phyloP scores from a whole-genome alignment of 2,329 filamentous ascomycete genomes.

The Alternaria viburni region DNA sequence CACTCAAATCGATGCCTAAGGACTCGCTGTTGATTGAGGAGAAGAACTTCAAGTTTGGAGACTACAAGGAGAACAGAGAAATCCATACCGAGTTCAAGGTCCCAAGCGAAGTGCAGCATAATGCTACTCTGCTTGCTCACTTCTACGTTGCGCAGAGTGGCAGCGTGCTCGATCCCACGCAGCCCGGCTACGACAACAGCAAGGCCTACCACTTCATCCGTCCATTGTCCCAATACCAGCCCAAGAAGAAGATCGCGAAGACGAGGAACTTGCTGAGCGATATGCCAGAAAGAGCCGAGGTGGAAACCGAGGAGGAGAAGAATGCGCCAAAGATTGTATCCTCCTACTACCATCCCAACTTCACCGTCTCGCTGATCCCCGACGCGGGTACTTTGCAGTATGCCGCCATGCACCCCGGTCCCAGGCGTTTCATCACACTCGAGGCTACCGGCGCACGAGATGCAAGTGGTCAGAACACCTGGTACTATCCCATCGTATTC shows the following conservation, averaged over 20 bases:
- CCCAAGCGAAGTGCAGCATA: constrained; percentile 81
- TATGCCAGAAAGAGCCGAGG: constrained; percentile 54
- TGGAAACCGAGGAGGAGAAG: constrained; percentile 58
- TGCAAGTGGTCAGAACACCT: constrained; percentile 81
- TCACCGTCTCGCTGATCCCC: constrained; percentile 86
- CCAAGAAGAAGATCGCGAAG: constrained; percentile 89
- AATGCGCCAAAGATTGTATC: constrained; percentile 71
- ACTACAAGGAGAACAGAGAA: constrained; percentile 78
- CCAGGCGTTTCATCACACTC: constrained; percentile 78
- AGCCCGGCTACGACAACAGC: constrained; percentile 72
- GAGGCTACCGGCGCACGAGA: constrained; percentile 84
- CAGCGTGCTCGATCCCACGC: constrained; percentile 75
- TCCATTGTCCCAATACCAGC: constrained; percentile 86
- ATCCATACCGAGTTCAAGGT: constrained; percentile 79
- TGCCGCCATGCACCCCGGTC: constrained; percentile 71
- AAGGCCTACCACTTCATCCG: constrained; percentile 84
- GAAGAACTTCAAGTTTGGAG: constrained; percentile 77
- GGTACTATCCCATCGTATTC: constrained; percentile 91
- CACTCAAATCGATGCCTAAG: constrained; percentile 68
- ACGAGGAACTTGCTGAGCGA: constrained; percentile 79
- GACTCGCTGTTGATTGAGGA: constrained; percentile 80
- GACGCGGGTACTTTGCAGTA: constrained; percentile 75
- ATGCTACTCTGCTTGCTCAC: constrained; percentile 93
- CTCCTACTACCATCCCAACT: constrained; percentile 94
- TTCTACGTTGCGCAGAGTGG: constrained; percentile 86